Base-by-base conservation (phyloP, 2,329 filamentous ascomycete species). In the Celoporthe dispersa region DNA sequence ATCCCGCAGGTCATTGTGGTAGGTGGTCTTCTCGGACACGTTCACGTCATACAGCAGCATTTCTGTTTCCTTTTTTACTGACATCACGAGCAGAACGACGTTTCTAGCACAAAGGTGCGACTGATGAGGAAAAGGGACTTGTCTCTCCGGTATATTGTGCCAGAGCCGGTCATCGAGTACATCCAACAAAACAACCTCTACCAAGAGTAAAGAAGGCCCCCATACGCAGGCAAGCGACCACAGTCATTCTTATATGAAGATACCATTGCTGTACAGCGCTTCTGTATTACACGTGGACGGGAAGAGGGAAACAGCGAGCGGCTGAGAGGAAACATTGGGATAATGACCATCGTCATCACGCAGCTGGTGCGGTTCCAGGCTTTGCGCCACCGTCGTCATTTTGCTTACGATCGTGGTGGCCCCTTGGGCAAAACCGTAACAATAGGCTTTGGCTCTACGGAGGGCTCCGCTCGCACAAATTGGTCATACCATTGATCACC, bases 1-100 rank as follows among this genome's bases (percentile, higher is more conserved):
- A 95, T 97, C 73, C 92, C 93, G 69, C 93, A 97, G 80, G 87
- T 97, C 66, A 94, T 97, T 64, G 90, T 93, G 74, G 79, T 92
- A 96, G 75, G 91, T 96, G 71, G 92, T 89, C 74, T 92, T 89
- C 72, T 37, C 14, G 35, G 44, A 35, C n/a, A 37, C n/a, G 12
- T 25, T 9, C 7, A 44, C n/a, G 28, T 65, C 31, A 44, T 62
- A 33, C 63, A 62, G 0, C 14, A n/a, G 16, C 19, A 48, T 22
- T 48, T 48, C 7, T 48, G 6, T 48, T 48, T 48, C 5, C 22
- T 5, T 48, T 22, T 8, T 12, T 41, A 22, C 33, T 61, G n/a
- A 70, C 25, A 57, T 22, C 12, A 31, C 22, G 31, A 33, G 28
- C 88, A 92, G 75, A 94, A 94, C 77, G 91, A 94, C 75, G 90